phyloP scores from a whole-genome alignment of 2,329 filamentous ascomycete species.

The Pseudogymnoascus sp. region DNA sequence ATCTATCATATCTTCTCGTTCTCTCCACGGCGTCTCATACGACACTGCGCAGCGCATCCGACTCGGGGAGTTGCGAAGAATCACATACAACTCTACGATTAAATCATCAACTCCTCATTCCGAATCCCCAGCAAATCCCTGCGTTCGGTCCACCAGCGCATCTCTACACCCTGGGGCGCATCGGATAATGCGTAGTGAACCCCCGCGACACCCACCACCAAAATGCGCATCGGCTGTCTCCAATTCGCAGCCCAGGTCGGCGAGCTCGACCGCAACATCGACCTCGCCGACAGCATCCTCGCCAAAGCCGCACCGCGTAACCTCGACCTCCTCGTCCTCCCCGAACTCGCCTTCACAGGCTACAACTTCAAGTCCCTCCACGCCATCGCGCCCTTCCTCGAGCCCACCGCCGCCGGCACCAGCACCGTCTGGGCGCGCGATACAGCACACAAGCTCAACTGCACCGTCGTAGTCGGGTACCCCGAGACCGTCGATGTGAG shows the following conservation, averaged over 20 bases:
- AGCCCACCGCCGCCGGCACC: conserved; percentile 54
- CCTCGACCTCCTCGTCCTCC: conserved; percentile 64
- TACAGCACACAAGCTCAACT: conserved; percentile 54
- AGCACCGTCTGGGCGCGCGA: conserved; percentile 61
- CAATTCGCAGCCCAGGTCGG: conserved; percentile 65
- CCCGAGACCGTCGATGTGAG: conserved; percentile 54
- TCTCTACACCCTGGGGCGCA: not conserved
- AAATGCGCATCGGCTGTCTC: conserved; percentile 60
- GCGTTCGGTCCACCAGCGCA: not conserved
- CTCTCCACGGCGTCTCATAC: not conserved
- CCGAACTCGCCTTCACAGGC: conserved; percentile 66
- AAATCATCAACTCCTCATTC: not conserved
- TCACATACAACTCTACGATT: not conserved
- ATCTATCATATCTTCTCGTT: not conserved
- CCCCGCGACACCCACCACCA: not conserved
- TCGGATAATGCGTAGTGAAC: not conserved
- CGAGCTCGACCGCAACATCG: conserved; percentile 61
- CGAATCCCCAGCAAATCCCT: not conserved
- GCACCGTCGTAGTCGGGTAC: conserved; percentile 60
- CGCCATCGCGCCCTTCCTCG: conserved; percentile 58
- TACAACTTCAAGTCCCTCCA: conserved; percentile 63
- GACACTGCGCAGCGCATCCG: not conserved
- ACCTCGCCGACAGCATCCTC: conserved; percentile 57
- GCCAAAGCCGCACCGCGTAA: conserved; percentile 40
- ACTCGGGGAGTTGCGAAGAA: not conserved